These are phyloP conservation scores for Artemisia tridentata DNA, from an alignment of 129 eudicot species.

Conservation along the genomic window DNA sequence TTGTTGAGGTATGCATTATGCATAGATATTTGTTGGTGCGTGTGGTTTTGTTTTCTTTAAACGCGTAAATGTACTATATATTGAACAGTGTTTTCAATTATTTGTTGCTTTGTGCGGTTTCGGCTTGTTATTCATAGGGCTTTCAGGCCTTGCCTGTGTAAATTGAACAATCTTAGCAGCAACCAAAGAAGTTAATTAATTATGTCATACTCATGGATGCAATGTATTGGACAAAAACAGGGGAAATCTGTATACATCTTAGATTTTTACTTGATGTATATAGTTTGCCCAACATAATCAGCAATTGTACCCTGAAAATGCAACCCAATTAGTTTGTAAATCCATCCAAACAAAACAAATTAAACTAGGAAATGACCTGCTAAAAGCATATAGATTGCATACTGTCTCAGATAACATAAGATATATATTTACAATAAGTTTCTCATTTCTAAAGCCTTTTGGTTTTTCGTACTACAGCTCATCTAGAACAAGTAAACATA, in stretches of 20 bases:
- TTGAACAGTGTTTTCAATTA: no score
- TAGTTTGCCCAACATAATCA: neutral
- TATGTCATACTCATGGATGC: neutral
- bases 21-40: no score
- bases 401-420: neutral
- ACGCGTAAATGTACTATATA: no score
- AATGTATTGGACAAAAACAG: no score
- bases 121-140: neutral
- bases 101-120: neutral
- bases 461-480: conserved; percentile 12
- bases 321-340: neutral
- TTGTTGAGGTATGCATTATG: no score
- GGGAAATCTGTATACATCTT: no score
- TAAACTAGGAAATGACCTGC: neutral
- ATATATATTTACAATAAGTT: conserved; percentile 12
- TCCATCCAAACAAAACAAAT: neutral
- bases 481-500: conserved; percentile 12
- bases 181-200: neutral
- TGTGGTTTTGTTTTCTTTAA: no score
- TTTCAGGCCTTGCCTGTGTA: neutral
- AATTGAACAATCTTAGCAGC: neutral
- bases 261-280: neutral
- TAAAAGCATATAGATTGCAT: neutral
- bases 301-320: neutral
- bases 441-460: conserved; percentile 12